A percentile compares a stretch with the other conserved stretches of the same genome.
Conservation (phyloP, 768 basidiomycete genomes). For the Rhodosporidiobolus sp. region DNA sequence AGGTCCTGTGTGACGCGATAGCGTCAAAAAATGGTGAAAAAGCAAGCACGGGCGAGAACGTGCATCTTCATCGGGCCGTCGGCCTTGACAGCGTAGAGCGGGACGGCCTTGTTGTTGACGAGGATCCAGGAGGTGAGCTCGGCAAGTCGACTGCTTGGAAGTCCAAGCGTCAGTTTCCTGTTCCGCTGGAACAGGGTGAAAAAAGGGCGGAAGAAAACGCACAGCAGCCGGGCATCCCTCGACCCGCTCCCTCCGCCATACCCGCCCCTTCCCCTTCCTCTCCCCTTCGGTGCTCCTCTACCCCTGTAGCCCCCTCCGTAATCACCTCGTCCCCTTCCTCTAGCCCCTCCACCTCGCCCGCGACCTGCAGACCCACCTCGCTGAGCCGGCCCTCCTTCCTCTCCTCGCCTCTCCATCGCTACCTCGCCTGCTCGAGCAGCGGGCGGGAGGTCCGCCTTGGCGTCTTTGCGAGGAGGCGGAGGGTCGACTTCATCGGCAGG, state of each 20-base stretch:
- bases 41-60: not conserved
- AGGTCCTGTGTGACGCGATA: not conserved
- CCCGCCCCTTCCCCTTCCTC: not conserved
- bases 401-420: too few species aligned
- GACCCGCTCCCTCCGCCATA: not conserved
- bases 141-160: not conserved
- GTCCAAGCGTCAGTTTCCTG: too few species aligned
- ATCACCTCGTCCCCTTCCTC: not conserved
- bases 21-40: not conserved
- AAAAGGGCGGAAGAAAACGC: not conserved
- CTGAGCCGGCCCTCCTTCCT: not conserved
- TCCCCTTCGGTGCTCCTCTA: not conserved
- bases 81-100: not conserved
- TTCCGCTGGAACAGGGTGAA: too few species aligned
- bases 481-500: too few species aligned
- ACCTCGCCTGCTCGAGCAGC: too few species aligned
- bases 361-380: too few species aligned
- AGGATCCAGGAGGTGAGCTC: not conserved
- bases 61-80: not conserved
- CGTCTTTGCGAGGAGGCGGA: too few species aligned
- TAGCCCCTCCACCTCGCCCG: not conserved
- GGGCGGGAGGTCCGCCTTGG: too few species aligned
- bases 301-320: not conserved
- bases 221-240: not conserved
- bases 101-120: not conserved